Evolutionary conservation across 2,329 filamentous ascomycete genomes (phyloP), one percentile per base, ranked within the genome.

Genomic region (Epichloe gansuensis): DNA sequence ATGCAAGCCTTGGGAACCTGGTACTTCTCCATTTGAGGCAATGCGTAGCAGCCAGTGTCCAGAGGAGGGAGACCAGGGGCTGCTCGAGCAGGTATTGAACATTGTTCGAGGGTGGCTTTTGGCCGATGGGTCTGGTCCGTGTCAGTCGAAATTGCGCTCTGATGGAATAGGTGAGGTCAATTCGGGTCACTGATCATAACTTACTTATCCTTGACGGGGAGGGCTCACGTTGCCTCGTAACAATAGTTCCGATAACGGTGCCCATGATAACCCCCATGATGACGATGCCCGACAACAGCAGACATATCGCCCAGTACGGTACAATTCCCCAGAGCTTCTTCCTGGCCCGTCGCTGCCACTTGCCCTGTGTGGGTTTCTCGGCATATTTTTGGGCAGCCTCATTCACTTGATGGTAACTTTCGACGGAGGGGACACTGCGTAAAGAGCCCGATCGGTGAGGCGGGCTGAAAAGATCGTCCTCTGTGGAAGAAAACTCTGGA

Each of bases 301-400:
- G 62, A 46, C 73, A 73, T 34, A 84, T 71, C 1, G 77, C 79
- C 81, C 81, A 85, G 54, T 78, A 77, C 0, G 81, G 81, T 21
- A 85, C 67, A 21, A 83, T 71, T 5, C 78, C 78, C 61, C 77
- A 81, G 4, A 81, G 61, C 57, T 76, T 80, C 60, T 71, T 75
- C 61, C 71, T 76, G 11, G 78, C 80, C 46, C 72, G 67, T 11
- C 64, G 60, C 62, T 81, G 75, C 76, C 79, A 82, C 56, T 75
- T 78, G 23, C 67, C 62, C 4, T 67, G 64, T 8, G 65, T 58
- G 15, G 69, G 67, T 60, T 83, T 80, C 60, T 83, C 74, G 2
- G 70, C 68, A 13, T 71, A 56, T 23, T 58, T 64, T 15, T 63
- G 61, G 3, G 76, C 75, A 5, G 74, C 75, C 2, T 70, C 72